These are phyloP conservation scores for Penicillium flavigenum DNA, from an alignment of 495 filamentous ascomycete species.

Conservation along the genomic window DNA sequence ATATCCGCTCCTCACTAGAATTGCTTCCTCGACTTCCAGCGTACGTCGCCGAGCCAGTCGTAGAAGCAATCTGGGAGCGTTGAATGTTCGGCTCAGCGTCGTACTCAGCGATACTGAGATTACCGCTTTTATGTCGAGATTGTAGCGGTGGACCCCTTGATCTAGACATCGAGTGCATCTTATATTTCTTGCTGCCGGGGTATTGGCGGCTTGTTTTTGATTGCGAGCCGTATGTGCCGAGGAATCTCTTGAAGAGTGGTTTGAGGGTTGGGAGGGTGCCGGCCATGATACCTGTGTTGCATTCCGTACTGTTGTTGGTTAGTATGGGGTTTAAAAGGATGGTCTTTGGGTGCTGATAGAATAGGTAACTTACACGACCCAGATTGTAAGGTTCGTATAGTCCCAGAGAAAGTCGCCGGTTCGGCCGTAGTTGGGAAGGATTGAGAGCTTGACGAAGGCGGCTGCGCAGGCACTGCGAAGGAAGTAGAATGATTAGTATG, in stretches of 20 bases:
- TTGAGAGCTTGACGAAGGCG: conserved; percentile 46
- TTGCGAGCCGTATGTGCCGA: conserved; percentile 26
- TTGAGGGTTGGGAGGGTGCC: conserved; percentile 45
- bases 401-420: conserved; percentile 50
- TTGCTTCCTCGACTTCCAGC: conserved; percentile 11
- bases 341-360: too few species aligned
- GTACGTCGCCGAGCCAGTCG: conserved; percentile 8
- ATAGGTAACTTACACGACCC: conserved; percentile 24
- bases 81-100: not conserved
- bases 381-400: conserved; percentile 28
- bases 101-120: conserved; percentile 5
- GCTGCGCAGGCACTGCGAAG: conserved; percentile 42
- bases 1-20: conserved; percentile 26
- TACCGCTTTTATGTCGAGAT: not conserved
- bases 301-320: conserved; percentile 27
- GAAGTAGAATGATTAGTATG: not conserved
- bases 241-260: conserved; percentile 39
- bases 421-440: conserved; percentile 36
- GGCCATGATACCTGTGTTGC: conserved; percentile 44
- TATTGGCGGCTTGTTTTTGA: conserved; percentile 16
- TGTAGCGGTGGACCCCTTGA: conserved; percentile 5
- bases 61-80: not conserved
- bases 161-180: conserved; percentile 18
- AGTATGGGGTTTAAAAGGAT: conserved; percentile 11
- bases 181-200: conserved; percentile 17